These are phyloP conservation scores for Populus hybrid DNA, from an alignment of 441 rosid genomes.

Conservation along the genomic window DNA sequence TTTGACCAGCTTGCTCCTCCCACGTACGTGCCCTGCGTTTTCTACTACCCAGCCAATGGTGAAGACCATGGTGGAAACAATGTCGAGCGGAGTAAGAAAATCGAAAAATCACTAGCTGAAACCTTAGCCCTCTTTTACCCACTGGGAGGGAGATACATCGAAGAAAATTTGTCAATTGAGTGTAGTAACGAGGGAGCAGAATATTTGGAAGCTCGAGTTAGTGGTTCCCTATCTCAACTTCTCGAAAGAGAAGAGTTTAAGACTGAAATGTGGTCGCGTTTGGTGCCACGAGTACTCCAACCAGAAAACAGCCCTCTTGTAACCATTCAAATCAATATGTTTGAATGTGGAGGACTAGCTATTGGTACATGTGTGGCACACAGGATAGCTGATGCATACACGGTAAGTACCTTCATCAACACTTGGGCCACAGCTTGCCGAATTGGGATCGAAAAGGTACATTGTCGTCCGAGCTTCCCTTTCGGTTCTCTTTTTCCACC, in stretches of 20 bases:
- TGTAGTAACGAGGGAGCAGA: not conserved
- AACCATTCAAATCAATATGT: not conserved
- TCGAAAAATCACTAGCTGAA: not conserved
- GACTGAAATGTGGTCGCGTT: not conserved
- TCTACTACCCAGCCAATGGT: not conserved
- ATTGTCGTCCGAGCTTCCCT: too few species aligned
- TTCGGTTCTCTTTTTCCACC: too few species aligned
- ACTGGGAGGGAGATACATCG: not conserved
- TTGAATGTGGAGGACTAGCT: slow-evolving; percentile 1
- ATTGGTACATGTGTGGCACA: not conserved
- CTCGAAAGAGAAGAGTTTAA: not conserved
- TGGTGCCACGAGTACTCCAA: not conserved
- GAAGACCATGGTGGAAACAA: not conserved
- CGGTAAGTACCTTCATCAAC: too few species aligned
- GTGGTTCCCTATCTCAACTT: not conserved
- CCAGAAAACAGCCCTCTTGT: not conserved
- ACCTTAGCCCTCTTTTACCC: not conserved
- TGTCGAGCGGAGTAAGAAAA: not conserved
- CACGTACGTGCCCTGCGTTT: not conserved
- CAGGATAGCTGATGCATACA: too few species aligned
- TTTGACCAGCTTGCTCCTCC: not conserved
- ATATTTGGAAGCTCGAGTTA: not conserved
- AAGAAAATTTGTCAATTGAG: not conserved
- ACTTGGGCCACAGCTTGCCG: too few species aligned
- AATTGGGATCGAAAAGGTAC: too few species aligned